Evolutionary conservation across 2,329 filamentous ascomycete genomes (phyloP), one percentile per base, ranked within the genome.

Genomic region (Pyrenophora graminea): DNA sequence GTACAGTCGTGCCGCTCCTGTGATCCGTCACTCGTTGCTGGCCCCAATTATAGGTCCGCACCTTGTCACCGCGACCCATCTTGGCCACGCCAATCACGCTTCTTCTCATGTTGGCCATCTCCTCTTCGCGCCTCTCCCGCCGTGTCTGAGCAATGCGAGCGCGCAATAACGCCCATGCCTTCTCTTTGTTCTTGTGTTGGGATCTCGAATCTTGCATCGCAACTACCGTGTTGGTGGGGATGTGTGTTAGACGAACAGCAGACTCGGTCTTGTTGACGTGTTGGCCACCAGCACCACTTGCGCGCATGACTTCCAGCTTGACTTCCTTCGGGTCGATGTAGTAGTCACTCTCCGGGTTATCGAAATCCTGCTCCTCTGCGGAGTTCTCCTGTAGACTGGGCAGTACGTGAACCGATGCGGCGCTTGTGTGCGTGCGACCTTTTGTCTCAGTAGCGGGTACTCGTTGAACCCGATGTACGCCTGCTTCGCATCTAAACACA

Each of bases 221-320:
- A 12, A 97, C 92, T 2, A 90, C 85, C 0, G 86, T 94, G 38
- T 89, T 89, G 1, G 91, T 96, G 2, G 94, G 94, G 6, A 88
- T 75, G 77, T 99, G 94, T 2, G 92, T 97, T 65, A 99, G 80
- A 8, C 94, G 87, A 55, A 99, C 90, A 3, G 94, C 94, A 25
- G 91, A 96, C 77, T 99, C 94, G 0, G 94, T 99, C 73, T 93
- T 97, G 77, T 99, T 99, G 70, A 99, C 94, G 75, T 99, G 94
- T 77, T 99, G 94, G 1, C 94, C 94, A 27, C 94, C 94, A 0
- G 94, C 93, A 53, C 94, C 94, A 39, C 90, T 81, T 0, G 94
- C 91, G 13, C 92, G 84, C 92, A 97, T 96, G 54, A 91, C 90
- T 70, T 99, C 94, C 17, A 85, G 80, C 44, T 82, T 82, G 19